A percentile compares a stretch with the other conserved stretches of the same genome.
Conservation (phyloP, 139 green algal genomes). For the Picochlorum sp. region DNA sequence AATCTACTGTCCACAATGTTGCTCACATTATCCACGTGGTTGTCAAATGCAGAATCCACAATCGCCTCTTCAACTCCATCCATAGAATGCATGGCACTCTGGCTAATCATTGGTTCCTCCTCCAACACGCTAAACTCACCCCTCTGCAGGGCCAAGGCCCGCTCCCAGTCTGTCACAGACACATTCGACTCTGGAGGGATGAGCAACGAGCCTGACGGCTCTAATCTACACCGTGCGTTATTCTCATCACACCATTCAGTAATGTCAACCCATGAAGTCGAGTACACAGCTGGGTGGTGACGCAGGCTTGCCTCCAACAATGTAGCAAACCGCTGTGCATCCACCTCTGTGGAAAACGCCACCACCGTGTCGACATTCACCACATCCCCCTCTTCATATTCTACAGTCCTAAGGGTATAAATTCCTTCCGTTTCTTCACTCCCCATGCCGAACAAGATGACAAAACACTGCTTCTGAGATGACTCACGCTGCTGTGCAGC, state of each 20-base stretch:
- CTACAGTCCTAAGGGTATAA: constrained; percentile 57
- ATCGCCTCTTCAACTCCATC: constrained; percentile 8
- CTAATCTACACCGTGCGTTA: constrained; percentile 64
- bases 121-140: constrained; percentile 36
- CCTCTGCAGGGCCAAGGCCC: constrained; percentile 45
- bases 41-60: not conserved
- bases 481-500: not conserved
- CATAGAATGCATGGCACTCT: not conserved
- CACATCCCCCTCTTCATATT: constrained; percentile 29
- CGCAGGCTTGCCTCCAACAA: constrained; percentile 71
- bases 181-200: constrained; percentile 76
- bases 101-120: constrained; percentile 19
- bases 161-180: constrained; percentile 76
- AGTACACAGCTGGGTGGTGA: constrained; percentile 54
- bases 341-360: constrained; percentile 62
- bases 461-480: constrained; percentile 25
- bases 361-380: constrained; percentile 77
- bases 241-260: constrained; percentile 61
- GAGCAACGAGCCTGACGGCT: constrained; percentile 56
- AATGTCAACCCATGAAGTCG: constrained; percentile 58
- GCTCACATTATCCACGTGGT: not conserved
- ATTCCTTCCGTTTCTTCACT: constrained; percentile 70
- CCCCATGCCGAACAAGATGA: constrained; percentile 74
- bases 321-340: constrained; percentile 58
- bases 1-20: not conserved